phyloP scores from a whole-genome alignment of 352 stramenopile species.

The Phytopythium sindhum region DNA sequence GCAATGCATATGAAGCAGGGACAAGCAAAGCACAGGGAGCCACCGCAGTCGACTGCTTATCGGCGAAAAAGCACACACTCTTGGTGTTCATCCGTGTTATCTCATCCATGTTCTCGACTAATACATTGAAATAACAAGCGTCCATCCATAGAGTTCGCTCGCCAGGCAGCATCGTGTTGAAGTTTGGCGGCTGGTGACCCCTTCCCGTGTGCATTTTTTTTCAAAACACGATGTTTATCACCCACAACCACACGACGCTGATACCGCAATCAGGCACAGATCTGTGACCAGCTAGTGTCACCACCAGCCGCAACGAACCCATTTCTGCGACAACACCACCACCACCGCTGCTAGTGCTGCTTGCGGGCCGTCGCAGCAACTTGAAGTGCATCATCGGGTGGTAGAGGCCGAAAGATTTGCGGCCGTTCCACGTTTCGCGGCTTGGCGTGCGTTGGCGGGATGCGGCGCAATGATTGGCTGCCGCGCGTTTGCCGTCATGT shows the following conservation, averaged over 20 bases:
- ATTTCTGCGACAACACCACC: background rate
- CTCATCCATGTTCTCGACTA: no score
- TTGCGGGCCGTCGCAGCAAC: background rate
- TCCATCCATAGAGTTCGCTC: no score
- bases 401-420: slow-evolving; percentile 2
- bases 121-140: no score
- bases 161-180: background rate
- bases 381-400: background rate
- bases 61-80: background rate
- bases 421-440: slow-evolving; percentile 2
- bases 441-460: background rate
- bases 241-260: background rate
- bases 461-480: slow-evolving; percentile 4
- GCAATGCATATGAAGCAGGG: background rate
- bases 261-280: background rate
- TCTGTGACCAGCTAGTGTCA: background rate
- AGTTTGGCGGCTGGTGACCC: background rate
- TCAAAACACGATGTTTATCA: background rate
- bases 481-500: background rate
- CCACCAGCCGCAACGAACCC: background rate
- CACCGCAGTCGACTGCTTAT: background rate
- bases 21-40: background rate
- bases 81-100: background rate
- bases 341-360: background rate
- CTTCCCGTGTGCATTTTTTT: background rate